Conservation (phyloP, 768 basidiomycete species). For the Kwoniella botswanensis region DNA sequence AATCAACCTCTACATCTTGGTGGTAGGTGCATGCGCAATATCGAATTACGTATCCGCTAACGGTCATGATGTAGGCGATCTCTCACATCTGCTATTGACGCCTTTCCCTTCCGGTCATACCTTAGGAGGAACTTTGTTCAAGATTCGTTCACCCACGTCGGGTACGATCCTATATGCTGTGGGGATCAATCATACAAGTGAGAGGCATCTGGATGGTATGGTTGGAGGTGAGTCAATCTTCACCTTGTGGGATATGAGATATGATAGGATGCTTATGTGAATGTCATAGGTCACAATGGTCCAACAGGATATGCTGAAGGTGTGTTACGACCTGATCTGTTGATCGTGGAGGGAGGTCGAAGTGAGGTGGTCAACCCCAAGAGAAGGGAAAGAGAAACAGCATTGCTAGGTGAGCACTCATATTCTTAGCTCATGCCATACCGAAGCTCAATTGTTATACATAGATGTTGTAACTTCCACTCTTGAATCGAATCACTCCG, state of each 20-base stretch:
- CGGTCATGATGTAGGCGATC: slow-evolving; percentile 33
- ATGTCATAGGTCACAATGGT: slow-evolving; percentile 32
- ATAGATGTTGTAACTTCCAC: slow-evolving; percentile 88
- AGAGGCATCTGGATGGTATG: slow-evolving; percentile 93
- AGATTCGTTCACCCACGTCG: slow-evolving; percentile 94
- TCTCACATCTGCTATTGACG: slow-evolving; percentile 64
- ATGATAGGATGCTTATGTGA: background rate
- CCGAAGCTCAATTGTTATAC: slow-evolving; percentile 11
- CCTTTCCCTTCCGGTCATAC: slow-evolving; percentile 95
- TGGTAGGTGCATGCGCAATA: slow-evolving; percentile 63
- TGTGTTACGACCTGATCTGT: slow-evolving; percentile 78
- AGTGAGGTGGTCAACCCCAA: slow-evolving; percentile 81
- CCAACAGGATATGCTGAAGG: slow-evolving; percentile 51
- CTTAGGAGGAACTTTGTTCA: slow-evolving; percentile 96
- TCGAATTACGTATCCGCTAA: background rate
- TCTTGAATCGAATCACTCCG: slow-evolving; percentile 74
- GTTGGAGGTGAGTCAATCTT: slow-evolving; percentile 59
- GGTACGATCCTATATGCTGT: slow-evolving; percentile 96
- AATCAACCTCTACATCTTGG: slow-evolving; percentile 94
- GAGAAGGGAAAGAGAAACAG: slow-evolving; percentile 85
- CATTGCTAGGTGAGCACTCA: slow-evolving; percentile 70
- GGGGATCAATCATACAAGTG: slow-evolving; percentile 92
- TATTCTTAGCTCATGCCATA: background rate
- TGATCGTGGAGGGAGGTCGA: slow-evolving; percentile 91
- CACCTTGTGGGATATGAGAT: background rate